Percentiles rank a stretch among this genome's conserved stretches.
phyloP scores from a whole-genome alignment of 2,329 filamentous ascomycete genomes.

The Ophiostoma fasciatum region DNA sequence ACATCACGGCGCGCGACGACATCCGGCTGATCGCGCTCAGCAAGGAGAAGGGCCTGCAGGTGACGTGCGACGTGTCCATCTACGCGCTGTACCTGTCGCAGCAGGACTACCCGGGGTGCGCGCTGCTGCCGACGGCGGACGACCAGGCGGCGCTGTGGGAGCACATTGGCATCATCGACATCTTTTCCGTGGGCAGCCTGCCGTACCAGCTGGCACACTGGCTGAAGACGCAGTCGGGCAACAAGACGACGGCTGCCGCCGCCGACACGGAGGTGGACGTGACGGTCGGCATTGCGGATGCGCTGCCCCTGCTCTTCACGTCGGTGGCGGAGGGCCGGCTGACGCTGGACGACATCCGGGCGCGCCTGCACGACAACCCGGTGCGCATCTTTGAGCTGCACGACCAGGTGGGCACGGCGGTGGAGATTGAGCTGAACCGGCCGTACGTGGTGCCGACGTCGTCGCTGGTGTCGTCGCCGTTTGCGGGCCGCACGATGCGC shows the following conservation, averaged over 20 bases:
- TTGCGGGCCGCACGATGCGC: constrained; percentile 52
- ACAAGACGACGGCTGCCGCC: background rate
- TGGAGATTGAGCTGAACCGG: constrained; percentile 65
- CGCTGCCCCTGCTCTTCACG: constrained; percentile 59
- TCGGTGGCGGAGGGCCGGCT: constrained; percentile 60
- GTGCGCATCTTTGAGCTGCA: constrained; percentile 72
- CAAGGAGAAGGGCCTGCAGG: constrained; percentile 68
- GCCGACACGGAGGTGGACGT: constrained; percentile 33
- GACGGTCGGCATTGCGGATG: constrained; percentile 54
- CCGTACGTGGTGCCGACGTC: constrained; percentile 41
- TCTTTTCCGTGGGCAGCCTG: constrained; percentile 65
- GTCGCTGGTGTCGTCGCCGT: constrained; percentile 43
- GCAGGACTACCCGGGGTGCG: constrained; percentile 52
- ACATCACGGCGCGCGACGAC: constrained; percentile 67
- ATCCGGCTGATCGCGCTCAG: constrained; percentile 62
- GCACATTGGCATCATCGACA: constrained; percentile 56
- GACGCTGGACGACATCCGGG: constrained; percentile 58
- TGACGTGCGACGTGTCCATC: constrained; percentile 71
- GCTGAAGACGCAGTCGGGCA: constrained; percentile 20
- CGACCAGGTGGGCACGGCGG: constrained; percentile 56
- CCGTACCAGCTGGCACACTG: constrained; percentile 58
- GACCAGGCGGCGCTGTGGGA: constrained; percentile 66
- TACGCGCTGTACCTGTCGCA: constrained; percentile 64
- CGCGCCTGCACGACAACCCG: constrained; percentile 61
- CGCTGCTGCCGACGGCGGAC: constrained; percentile 47